Evolutionary conservation across 495 filamentous ascomycete genomes (phyloP).

Genomic region (Penicillium flavigenum): DNA sequence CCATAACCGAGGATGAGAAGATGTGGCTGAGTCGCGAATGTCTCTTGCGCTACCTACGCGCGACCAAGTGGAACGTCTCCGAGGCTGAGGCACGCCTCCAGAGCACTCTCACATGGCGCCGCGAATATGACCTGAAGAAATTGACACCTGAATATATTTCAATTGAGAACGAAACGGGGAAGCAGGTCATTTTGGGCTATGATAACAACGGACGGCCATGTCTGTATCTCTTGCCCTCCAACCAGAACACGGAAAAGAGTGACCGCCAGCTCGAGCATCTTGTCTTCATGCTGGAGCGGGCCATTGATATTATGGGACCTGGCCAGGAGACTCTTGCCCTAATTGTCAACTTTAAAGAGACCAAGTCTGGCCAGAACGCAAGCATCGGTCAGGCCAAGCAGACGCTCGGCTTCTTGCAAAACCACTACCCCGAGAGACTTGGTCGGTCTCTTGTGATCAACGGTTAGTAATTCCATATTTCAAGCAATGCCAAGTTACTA

Average conservation of each 20-base stretch:
- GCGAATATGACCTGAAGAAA: conserved; percentile 76
- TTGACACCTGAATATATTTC: conserved; percentile 81
- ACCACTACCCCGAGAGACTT: conserved; percentile 91
- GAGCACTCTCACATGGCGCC: conserved; percentile 79
- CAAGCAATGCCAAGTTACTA: background rate
- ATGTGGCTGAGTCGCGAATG: conserved; percentile 92
- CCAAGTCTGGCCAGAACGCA: conserved; percentile 71
- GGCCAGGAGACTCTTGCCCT: conserved; percentile 82
- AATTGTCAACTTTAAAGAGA: conserved; percentile 84
- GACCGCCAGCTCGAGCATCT: conserved; percentile 93
- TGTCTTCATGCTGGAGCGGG: conserved; percentile 90
- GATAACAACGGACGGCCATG: conserved; percentile 82
- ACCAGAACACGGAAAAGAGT: conserved; percentile 86
- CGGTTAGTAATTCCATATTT: conserved; percentile 48
- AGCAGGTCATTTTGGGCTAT: conserved; percentile 84
- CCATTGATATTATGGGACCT: conserved; percentile 81
- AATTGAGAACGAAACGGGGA: conserved; percentile 91
- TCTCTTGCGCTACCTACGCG: conserved; percentile 86
- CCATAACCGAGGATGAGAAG: conserved; percentile 75
- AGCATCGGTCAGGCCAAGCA: conserved; percentile 72
- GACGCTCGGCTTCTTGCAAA: conserved; percentile 83
- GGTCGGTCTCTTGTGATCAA: conserved; percentile 86
- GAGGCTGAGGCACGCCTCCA: conserved; percentile 77
- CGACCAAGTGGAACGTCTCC: conserved; percentile 81
- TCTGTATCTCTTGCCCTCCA: conserved; percentile 81